These are phyloP conservation scores for Symbiodinium pilosum DNA, from an alignment of 73 alveolate species.

Conservation along the genomic window DNA sequence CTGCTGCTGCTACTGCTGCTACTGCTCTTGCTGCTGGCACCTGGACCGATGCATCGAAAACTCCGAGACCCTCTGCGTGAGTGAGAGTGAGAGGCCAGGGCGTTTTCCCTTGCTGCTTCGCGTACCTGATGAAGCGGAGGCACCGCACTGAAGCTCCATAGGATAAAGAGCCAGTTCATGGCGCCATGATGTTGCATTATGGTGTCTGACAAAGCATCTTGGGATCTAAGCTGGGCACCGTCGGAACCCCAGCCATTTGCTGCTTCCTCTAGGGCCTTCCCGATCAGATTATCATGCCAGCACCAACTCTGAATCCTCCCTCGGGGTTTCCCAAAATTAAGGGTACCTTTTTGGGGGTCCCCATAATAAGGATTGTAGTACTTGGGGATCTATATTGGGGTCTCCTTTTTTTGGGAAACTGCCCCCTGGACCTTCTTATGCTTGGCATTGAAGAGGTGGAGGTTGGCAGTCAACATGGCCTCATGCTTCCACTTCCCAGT, in stretches of 20 bases:
- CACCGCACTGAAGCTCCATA: too few relatives aligned
- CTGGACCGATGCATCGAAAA: not conserved
- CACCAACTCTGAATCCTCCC: not conserved
- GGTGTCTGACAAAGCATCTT: too few relatives aligned
- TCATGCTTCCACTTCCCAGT: too few relatives aligned
- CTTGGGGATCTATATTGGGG: too few relatives aligned
- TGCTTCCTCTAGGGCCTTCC: conserved; percentile 40
- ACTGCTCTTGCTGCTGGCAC: not conserved
- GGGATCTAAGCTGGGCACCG: not conserved
- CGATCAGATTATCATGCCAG: not conserved
- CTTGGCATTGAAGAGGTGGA: conserved; percentile 60
- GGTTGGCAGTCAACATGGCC: conserved; percentile 64
- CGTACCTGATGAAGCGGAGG: too few relatives aligned
- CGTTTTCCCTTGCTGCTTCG: not conserved
- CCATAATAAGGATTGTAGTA: too few relatives aligned
- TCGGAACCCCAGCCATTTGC: conserved; percentile 58
- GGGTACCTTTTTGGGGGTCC: too few relatives aligned
- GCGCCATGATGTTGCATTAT: too few relatives aligned
- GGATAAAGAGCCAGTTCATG: too few relatives aligned
- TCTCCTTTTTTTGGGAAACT: too few relatives aligned
- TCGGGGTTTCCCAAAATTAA: too few relatives aligned
- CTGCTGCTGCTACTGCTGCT: conserved; percentile 46
- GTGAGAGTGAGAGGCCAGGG: not conserved
- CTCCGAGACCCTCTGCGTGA: too few relatives aligned
- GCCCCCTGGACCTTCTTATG: conserved; percentile 13